These are phyloP conservation scores for Castanopsis chinensis DNA, from an alignment of 306 rosid species.

Conservation along the genomic window DNA sequence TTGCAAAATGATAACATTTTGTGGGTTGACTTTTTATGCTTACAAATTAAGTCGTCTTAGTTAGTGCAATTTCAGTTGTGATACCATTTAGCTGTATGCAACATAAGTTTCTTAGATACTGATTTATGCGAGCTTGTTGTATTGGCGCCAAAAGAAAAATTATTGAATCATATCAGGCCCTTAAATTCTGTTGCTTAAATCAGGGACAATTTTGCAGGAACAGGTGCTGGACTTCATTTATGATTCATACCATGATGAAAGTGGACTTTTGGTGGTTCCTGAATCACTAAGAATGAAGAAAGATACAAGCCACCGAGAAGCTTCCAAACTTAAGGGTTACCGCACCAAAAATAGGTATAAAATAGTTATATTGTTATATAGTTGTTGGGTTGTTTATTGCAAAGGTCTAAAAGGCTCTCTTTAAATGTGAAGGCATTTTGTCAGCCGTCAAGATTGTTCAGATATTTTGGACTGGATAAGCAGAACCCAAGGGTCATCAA, in stretches of 20 bases:
- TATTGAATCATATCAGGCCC: neutral
- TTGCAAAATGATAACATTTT: neutral
- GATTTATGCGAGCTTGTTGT: neutral
- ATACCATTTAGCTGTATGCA: neutral
- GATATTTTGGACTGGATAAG: conserved; percentile 73
- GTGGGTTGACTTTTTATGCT: neutral
- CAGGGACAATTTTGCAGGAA: conserved; percentile 53
- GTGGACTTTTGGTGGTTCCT: conserved; percentile 56
- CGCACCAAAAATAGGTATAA: conserved; percentile 62
- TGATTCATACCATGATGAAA: conserved; percentile 49
- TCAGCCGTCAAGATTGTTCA: conserved; percentile 66
- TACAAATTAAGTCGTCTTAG: neutral
- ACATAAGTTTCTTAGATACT: neutral
- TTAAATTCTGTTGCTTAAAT: conserved; percentile 1
- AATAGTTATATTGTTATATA: neutral
- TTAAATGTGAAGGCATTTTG: conserved; percentile 57
- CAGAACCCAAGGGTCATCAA: conserved; percentile 37
- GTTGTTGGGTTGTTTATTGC: conserved; percentile 8
- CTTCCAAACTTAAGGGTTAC: conserved; percentile 52
- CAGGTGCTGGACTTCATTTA: conserved; percentile 60
- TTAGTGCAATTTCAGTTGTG: neutral
- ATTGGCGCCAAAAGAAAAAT: neutral
- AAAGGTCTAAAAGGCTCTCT: conserved; percentile 7
- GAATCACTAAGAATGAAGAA: conserved; percentile 54
- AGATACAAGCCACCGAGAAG: conserved; percentile 52